Percentiles rank a stretch among this genome's conserved stretches.
Evolutionary conservation across 2,329 filamentous ascomycete species (phyloP).

Genomic region (Microcyclosporella mali): DNA sequence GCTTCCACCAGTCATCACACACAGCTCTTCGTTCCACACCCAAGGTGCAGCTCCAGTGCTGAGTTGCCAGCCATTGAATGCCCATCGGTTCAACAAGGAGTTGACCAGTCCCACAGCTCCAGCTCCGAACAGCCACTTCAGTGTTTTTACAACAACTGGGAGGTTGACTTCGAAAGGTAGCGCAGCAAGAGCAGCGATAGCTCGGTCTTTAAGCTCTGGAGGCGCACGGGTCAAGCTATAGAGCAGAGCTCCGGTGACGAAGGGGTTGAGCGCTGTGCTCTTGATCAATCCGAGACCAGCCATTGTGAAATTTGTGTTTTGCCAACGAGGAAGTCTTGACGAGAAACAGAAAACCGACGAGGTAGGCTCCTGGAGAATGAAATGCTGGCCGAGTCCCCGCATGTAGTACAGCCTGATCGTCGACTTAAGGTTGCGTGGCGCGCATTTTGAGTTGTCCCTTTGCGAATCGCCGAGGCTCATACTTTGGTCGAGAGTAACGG

Average conservation of each 20-base stretch:
- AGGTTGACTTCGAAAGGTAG: constrained; percentile 18
- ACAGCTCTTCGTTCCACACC: constrained; percentile 25
- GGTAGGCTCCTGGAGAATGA: no score
- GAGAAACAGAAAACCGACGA: background rate
- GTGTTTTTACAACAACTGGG: constrained; percentile 14
- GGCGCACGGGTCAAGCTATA: constrained; percentile 15
- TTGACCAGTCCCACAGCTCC: constrained; percentile 26
- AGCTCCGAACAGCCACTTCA: constrained; percentile 23
- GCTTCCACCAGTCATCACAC: constrained; percentile 28
- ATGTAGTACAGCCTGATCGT: no score
- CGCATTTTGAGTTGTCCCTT: no score
- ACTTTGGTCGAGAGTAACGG: no score
- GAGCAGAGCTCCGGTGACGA: constrained; percentile 11
- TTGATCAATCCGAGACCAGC: background rate
- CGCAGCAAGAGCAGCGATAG: constrained; percentile 14
- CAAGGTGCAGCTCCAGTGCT: constrained; percentile 25
- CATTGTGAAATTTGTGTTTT: background rate
- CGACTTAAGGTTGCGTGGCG: no score
- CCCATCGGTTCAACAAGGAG: constrained; percentile 17
- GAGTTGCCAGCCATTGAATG: constrained; percentile 30
- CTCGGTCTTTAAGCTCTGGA: constrained; percentile 9
- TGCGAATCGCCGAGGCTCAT: no score
- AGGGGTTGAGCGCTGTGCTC: constrained; percentile 5
- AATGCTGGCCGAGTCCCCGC: no score
- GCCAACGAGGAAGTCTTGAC: no score